Base-by-base conservation (phyloP, 352 stramenopile species). In the Blastocystis sp. region DNA sequence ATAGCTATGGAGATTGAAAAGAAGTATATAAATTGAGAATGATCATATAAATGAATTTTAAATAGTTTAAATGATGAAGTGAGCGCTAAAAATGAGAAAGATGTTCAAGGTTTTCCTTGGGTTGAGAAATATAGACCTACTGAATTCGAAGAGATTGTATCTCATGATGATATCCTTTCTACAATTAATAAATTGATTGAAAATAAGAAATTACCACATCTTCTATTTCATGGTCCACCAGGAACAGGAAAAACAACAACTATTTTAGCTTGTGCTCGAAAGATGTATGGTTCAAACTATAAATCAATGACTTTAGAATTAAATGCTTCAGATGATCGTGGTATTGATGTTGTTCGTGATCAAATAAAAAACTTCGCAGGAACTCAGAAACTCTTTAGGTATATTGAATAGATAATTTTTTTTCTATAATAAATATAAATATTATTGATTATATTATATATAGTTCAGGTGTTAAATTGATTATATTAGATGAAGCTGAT, bases 401-500 rank as follows among this genome's bases (percentile, higher is more conserved):
- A 66, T 81, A 35, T 40, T 35, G 10, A n/a, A 10, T 10, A 13
- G n/a, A n/a, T 1, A 24, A 13, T 49, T 66, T 16, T 18, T 55
- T 9, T 1, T 1, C 16, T 58, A 10, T 10, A 34, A 58, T 58
- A 21, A 48, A 58, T 58, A 58, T 35, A 58, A n/a, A 10, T 47
- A 48, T 58, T 10, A 6, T 33, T 55, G 23, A 4, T 35, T 42
- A 4, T 41, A 1, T 10, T 13, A 56, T 11, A 31, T 76, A 75
- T n/a, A n/a, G n/a, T 65, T 73, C 75, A 5, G 85, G 86, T 21
- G 79, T 94, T 30, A 95, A 95, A 72, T 68, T 95, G 21, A 88
- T 95, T 52, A 94, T 95, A 66, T 72, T 95, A n/a, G 88, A 95
- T 65, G 88, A 95, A 65, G 84, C 84, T n/a, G 88, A 95, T 70